phyloP scores from a whole-genome alignment of 371 early-diverging fungal genomes.

The Mortierella sp. region DNA sequence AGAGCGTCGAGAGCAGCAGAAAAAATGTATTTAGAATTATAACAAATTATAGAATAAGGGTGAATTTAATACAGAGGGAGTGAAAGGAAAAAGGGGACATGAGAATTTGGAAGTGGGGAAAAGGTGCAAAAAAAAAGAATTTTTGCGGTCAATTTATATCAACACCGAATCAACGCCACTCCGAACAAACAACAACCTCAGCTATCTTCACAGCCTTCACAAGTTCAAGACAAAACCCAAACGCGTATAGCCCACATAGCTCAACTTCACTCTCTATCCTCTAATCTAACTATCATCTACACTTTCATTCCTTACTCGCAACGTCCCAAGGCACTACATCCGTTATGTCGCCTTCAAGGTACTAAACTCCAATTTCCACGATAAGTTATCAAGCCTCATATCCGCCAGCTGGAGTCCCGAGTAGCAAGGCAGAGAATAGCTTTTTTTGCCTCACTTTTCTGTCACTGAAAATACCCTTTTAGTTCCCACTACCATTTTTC shows the following conservation, averaged over 20 bases:
- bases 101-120: constrained; percentile 1
- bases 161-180: neutral
- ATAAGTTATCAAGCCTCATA: no score
- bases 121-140: constrained; percentile 8
- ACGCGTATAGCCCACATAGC: neutral
- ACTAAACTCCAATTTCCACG: no score
- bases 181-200: neutral
- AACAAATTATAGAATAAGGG: constrained; percentile 11
- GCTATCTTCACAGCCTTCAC: neutral
- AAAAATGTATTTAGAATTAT: neutral
- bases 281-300: no score
- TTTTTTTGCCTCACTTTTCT: no score
- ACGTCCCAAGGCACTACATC: no score
- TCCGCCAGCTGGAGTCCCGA: no score
- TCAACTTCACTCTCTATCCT: no score
- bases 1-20: constrained; percentile 4
- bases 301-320: no score
- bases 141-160: constrained; percentile 25
- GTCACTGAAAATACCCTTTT: no score
- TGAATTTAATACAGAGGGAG: constrained; percentile 12
- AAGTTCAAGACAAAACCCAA: neutral
- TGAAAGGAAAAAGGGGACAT: constrained; percentile 3
- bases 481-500: no score
- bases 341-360: no score
- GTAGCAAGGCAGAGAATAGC: no score